Base-by-base conservation (phyloP, 228 moss, liverwort and hornwort genomes). In the Sphagnum magellanicum region DNA sequence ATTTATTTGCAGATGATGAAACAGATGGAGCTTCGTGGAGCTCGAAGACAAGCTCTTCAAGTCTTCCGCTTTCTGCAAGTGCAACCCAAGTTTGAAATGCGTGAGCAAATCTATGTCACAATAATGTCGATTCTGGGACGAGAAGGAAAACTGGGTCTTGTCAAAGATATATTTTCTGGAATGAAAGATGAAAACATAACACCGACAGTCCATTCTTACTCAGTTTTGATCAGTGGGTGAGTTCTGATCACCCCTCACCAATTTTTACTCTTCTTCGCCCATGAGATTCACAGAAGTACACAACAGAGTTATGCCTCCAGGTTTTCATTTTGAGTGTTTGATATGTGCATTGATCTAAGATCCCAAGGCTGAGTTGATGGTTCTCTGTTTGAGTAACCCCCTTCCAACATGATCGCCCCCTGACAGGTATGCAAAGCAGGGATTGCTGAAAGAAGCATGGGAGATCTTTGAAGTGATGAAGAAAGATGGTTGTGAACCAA, bases 381-480 rank as follows among this genome's bases (percentile, higher is more conserved):
- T 4, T 46, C 6, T 10, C 4, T 46, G 9, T 16, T 46, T 14
- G 15, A 62, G 61, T 62, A 47, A 10, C 17, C 15, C 4, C 16
- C 61, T 62, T 62, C 61, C 15, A 62, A 61, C 8, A 55, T 55
- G 55, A 8, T 8, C 55, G 16, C 60, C 68, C 58, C 60, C 13
- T n/a, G 55, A 62, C 92, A 95, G 92, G 76, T 96, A 96, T 61
- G 84, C 86, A 59, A 96, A 96, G 72, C 96, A 96, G 67, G 92
- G 91, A 52, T 75, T 92, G 16, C 79, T 84, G 4, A 85, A 74
- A 60, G 90, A 91, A 74, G 96, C 92, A 32, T 89, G 89, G 84
- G 79, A 57, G 72, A 75, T 92, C 51, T 91, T 86, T 70, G 84
- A 82, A 72, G 73, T 67, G 47, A 92, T 96, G 96, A 79, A 83